A percentile compares a stretch with the other conserved stretches of the same genome.
Evolutionary conservation across 441 rosid species (phyloP).

Genomic region (Jatropha multifida): DNA sequence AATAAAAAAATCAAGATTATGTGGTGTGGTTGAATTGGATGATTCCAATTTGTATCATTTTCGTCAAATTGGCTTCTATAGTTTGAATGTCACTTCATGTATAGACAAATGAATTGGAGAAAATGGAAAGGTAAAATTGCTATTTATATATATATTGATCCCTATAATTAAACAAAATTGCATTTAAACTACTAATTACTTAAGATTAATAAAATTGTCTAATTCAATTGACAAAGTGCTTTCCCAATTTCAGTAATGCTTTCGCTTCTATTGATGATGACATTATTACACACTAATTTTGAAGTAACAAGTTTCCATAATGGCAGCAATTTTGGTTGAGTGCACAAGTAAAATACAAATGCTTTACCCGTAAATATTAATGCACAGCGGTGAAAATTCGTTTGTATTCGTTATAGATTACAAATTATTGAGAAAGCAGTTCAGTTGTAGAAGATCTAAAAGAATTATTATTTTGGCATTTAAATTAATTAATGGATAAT

Average conservation of each 20-base stretch:
- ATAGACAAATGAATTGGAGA: background rate
- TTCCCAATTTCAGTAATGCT: background rate
- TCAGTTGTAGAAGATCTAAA: too few relatives aligned
- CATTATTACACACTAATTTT: too few relatives aligned
- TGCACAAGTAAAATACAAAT: background rate
- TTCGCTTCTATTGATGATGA: background rate
- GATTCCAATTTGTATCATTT: background rate
- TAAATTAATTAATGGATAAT: too few relatives aligned
- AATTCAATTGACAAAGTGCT: background rate
- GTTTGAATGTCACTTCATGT: background rate
- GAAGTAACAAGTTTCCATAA: background rate
- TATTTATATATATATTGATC: too few relatives aligned
- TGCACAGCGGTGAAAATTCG: too few relatives aligned
- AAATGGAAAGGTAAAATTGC: background rate
- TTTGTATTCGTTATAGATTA: too few relatives aligned
- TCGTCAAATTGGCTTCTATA: background rate
- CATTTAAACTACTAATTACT: background rate
- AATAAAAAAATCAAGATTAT: background rate
- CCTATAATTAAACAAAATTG: too few relatives aligned
- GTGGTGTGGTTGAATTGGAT: background rate
- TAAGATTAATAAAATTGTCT: background rate
- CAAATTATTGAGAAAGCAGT: too few relatives aligned
- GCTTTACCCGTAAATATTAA: too few relatives aligned
- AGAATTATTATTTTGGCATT: too few relatives aligned
- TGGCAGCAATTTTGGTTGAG: too few relatives aligned